Conservation (phyloP, 148 eudicot genomes). For the Beta vulgaris region DNA sequence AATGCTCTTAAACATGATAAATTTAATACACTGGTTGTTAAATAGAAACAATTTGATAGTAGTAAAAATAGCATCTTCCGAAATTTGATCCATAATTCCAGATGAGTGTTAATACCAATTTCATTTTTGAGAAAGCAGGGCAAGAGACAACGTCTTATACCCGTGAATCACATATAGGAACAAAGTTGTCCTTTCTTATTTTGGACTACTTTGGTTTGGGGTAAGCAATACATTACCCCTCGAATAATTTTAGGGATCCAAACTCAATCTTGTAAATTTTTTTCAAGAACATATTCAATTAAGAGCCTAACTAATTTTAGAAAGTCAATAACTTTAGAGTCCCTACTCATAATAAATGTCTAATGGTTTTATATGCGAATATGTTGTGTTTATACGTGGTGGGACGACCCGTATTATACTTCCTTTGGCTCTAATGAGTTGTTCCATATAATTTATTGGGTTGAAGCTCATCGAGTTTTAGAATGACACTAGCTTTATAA, state of each 20-base stretch:
- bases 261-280: not conserved
- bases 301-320: not conserved
- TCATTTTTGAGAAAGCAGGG: not conserved
- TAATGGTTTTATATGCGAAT: not conserved
- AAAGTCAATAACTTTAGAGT: not conserved
- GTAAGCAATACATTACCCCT: not conserved
- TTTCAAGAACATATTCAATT: not conserved
- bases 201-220: slow-evolving; percentile 5
- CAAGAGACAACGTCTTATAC: not conserved
- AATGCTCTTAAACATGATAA: slow-evolving; percentile 9
- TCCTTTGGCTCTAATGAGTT: too few species aligned
- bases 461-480: too few species aligned
- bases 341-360: not conserved
- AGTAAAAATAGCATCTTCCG: not conserved
- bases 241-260: not conserved
- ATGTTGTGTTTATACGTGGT: not conserved
- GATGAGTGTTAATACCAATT: not conserved
- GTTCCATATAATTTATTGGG: too few species aligned
- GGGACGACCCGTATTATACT: too few species aligned
- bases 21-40: not conserved
- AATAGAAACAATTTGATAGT: not conserved
- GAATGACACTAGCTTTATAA: too few species aligned
- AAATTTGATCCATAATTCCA: not conserved
- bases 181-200: slow-evolving; percentile 1
- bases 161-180: not conserved